Percentiles rank a stretch among this genome's conserved stretches.
These are phyloP conservation scores for Tetracladium setigerum DNA, from an alignment of 495 filamentous ascomycete species.

Conservation along the genomic window DNA sequence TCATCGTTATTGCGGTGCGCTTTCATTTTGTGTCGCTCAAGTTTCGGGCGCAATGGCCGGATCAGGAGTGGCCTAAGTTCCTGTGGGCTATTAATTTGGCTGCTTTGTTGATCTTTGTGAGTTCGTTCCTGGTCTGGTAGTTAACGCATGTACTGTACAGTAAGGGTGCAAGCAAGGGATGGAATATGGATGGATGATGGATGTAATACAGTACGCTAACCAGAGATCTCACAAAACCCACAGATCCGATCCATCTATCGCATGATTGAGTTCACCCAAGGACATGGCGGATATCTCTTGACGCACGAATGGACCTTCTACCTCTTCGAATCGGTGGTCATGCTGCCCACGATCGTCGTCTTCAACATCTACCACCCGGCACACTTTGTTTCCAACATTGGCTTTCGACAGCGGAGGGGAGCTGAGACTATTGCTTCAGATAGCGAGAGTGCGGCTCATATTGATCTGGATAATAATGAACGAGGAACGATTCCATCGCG, in stretches of 20 bases:
- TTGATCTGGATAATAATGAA: too few species aligned
- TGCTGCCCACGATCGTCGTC: slow-evolving; percentile 44
- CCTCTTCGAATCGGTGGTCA: slow-evolving; percentile 51
- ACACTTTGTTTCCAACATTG: too few species aligned
- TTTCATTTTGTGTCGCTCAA: neutral
- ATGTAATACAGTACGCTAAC: too few species aligned
- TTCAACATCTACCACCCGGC: slow-evolving; percentile 27
- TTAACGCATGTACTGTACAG: too few species aligned
- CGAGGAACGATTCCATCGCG: too few species aligned
- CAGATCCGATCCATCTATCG: slow-evolving; percentile 47
- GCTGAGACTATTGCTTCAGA: too few species aligned
- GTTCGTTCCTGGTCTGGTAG: neutral
- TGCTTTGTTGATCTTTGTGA: neutral
- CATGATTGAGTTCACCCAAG: slow-evolving; percentile 52
- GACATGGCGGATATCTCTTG: slow-evolving; percentile 39
- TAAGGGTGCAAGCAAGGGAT: too few species aligned
- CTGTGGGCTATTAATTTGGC: neutral
- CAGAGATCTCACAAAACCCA: too few species aligned
- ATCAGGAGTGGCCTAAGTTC: neutral
- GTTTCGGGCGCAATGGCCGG: neutral
- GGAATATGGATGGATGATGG: too few species aligned
- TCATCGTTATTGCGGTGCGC: neutral
- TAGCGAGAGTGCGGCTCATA: too few species aligned
- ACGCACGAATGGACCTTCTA: slow-evolving; percentile 51
- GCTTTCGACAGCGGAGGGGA: too few species aligned